Evolutionary conservation across 768 basidiomycete species (phyloP).

Genomic region (Porphyrellus cyaneotinctus): DNA sequence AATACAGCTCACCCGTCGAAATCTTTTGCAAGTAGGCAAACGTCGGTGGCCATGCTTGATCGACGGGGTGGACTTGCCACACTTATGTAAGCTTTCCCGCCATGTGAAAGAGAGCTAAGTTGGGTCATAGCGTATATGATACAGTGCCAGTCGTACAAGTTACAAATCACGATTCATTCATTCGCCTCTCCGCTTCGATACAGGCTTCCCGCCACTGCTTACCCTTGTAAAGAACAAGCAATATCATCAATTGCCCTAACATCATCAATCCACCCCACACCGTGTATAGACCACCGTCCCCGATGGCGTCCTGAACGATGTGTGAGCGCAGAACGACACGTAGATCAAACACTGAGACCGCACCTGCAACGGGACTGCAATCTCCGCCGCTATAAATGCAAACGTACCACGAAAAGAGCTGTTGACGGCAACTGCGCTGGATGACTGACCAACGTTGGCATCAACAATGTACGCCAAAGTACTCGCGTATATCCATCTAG

Average conservation of each 20-base stretch:
- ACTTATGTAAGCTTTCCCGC: no score
- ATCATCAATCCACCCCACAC: constrained; percentile 58
- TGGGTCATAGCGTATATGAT: no score
- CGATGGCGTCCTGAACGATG: constrained; percentile 54
- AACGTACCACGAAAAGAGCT: constrained; percentile 65
- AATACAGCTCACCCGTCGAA: no score
- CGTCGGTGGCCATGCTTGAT: no score
- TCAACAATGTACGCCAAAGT: constrained; percentile 87
- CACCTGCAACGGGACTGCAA: constrained; percentile 69
- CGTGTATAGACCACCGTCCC: constrained; percentile 79
- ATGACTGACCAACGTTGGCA: constrained; percentile 76
- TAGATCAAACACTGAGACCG: not conserved
- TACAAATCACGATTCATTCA: not conserved
- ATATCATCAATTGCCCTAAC: constrained; percentile 48
- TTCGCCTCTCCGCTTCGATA: constrained; percentile 39
- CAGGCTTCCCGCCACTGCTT: constrained; percentile 54
- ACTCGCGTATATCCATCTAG: constrained; percentile 59
- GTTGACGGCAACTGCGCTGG: constrained; percentile 73
- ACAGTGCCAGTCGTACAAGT: no score
- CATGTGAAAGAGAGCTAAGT: no score
- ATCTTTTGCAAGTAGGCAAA: no score
- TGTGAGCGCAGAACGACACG: not conserved
- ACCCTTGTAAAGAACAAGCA: constrained; percentile 62
- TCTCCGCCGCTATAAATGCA: constrained; percentile 68
- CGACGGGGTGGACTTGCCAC: no score